These are phyloP conservation scores for Emergomyces orientalis DNA, from an alignment of 2,329 filamentous ascomycete genomes.

Conservation along the genomic window DNA sequence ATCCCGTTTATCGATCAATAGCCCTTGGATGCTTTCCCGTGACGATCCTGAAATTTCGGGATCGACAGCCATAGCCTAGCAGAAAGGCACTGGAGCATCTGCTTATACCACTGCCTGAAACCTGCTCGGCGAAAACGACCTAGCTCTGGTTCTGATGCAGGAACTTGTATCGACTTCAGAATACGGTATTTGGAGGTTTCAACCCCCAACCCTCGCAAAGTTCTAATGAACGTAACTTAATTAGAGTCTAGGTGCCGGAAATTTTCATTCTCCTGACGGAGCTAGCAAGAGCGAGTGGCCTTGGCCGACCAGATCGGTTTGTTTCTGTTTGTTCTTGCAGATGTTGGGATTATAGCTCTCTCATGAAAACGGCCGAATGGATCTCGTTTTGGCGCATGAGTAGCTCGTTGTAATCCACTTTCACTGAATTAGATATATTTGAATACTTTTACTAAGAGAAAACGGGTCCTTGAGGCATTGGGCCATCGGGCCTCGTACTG, in stretches of 20 bases:
- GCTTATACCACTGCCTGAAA: not conserved
- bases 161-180: conserved; percentile 5
- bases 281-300: not conserved
- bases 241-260: not conserved
- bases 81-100: not conserved
- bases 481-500: too few species aligned
- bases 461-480: too few species aligned
- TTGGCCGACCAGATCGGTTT: not conserved
- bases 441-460: not conserved
- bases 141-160: not conserved
- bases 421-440: not conserved
- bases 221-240: not conserved
- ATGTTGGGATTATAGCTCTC: not conserved
- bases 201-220: too few species aligned
- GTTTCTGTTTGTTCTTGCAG: conserved; percentile 1
- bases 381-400: not conserved
- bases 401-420: not conserved
- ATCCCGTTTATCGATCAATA: not conserved
- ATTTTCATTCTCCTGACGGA: conserved; percentile 5
- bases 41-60: not conserved
- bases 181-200: not conserved
- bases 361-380: not conserved
- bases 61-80: not conserved
- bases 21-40: not conserved
- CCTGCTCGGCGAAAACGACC: not conserved